These are phyloP conservation scores for Geotrichum carabidarum DNA, from an alignment of 1,139 yeast species.

Conservation along the genomic window DNA sequence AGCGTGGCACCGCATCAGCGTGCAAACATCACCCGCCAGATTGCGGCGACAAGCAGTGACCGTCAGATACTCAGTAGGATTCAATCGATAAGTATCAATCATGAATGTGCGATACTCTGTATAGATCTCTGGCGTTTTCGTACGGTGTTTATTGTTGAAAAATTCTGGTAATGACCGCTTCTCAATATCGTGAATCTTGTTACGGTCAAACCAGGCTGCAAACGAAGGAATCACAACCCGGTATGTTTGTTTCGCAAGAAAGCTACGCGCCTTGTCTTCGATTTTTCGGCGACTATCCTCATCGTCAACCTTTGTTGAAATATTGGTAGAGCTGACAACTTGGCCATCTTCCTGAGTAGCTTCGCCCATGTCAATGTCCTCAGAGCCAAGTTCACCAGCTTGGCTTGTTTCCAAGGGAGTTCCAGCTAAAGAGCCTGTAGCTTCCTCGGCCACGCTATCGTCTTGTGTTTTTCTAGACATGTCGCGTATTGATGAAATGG, in stretches of 20 bases:
- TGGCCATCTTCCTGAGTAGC: background rate
- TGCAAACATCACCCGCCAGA: constrained; percentile 92
- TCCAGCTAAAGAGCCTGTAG: background rate
- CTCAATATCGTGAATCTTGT: constrained; percentile 59
- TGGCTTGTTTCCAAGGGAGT: constrained; percentile 1
- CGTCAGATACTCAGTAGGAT: constrained; percentile 88
- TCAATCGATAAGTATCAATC: constrained; percentile 85
- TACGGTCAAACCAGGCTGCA: constrained; percentile 82
- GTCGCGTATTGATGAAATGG: background rate
- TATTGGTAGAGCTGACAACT: constrained; percentile 3
- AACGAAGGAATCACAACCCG: constrained; percentile 90
- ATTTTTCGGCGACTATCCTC: constrained; percentile 19
- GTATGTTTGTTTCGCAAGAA: constrained; percentile 61
- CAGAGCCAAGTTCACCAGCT: background rate
- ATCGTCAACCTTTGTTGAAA: constrained; percentile 7
- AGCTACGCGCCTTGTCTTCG: constrained; percentile 30
- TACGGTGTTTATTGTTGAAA: constrained; percentile 65
- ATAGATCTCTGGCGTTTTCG: constrained; percentile 86
- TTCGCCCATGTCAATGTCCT: constrained; percentile 8
- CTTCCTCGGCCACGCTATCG: background rate
- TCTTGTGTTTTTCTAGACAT: constrained; percentile 5
- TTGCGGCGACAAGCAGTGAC: constrained; percentile 93
- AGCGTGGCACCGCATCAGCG: constrained; percentile 82
- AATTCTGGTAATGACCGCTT: constrained; percentile 84
- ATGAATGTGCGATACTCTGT: constrained; percentile 86